These are phyloP conservation scores for Penicillium angulare DNA, from an alignment of 495 filamentous ascomycete species.

Conservation along the genomic window DNA sequence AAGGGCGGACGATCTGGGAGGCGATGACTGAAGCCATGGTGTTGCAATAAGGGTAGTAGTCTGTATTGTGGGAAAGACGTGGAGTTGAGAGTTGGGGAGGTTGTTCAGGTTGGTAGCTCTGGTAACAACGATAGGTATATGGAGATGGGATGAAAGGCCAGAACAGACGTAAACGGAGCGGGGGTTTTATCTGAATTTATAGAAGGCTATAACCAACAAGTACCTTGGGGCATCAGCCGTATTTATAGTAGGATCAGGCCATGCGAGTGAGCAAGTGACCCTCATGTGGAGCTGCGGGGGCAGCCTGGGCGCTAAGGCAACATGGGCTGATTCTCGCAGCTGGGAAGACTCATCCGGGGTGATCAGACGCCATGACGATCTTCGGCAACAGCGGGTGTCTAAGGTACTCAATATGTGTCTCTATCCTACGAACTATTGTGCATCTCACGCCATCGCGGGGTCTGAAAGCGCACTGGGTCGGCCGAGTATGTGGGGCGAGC, in stretches of 20 bases:
- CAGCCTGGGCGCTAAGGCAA: neutral
- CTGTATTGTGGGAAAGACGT: neutral
- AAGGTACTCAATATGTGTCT: no score
- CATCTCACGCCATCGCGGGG: constrained; percentile 27
- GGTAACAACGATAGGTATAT: no score
- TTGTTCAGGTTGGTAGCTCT: no score
- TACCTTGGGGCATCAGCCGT: neutral
- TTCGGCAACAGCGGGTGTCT: no score
- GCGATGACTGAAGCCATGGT: constrained; percentile 30
- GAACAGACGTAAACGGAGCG: no score
- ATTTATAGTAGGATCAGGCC: neutral
- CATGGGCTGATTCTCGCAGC: constrained; percentile 1
- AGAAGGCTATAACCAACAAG: neutral
- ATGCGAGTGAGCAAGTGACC: neutral
- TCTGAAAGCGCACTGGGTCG: neutral
- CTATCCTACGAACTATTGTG: neutral
- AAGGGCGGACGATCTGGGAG: constrained; percentile 34
- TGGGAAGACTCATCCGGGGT: neutral
- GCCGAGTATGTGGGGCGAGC: constrained; percentile 3
- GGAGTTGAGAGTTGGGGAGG: neutral
- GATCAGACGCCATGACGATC: constrained; percentile 3
- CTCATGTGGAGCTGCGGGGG: neutral
- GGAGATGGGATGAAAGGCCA: neutral
- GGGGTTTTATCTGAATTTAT: neutral
- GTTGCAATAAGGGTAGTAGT: neutral